Percentiles rank a stretch among this genome's conserved stretches.
Evolutionary conservation across 306 rosid genomes (phyloP).

Genomic region (Canavalia gladiata): DNA sequence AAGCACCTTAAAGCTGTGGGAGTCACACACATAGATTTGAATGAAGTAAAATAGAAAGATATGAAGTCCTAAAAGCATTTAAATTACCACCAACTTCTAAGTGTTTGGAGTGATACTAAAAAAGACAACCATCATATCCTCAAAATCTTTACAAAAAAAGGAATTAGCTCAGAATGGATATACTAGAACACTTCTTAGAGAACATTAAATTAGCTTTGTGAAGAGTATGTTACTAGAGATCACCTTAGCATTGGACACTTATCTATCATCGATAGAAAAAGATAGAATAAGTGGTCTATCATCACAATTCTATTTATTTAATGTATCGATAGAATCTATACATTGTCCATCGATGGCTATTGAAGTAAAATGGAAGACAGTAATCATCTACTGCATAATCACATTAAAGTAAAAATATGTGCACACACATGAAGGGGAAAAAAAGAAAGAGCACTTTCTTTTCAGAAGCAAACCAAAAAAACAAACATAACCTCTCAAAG

Average conservation of each 20-base stretch:
- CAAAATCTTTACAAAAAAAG: conserved; percentile 42
- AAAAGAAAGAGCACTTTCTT: conserved; percentile 26
- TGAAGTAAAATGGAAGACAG: conserved; percentile 26
- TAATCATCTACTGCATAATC: conserved; percentile 33
- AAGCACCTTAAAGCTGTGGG: conserved; percentile 82
- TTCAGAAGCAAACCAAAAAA: conserved; percentile 37
- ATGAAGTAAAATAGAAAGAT: conserved; percentile 47
- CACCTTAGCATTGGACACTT: conserved; percentile 18
- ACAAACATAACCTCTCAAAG: conserved; percentile 21
- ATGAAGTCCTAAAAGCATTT: conserved; percentile 45
- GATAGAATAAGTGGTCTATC: conserved; percentile 26
- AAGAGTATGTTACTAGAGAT: conserved; percentile 42
- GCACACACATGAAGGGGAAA: conserved; percentile 36
- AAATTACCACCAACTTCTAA: conserved; percentile 39
- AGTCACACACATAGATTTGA: conserved; percentile 57
- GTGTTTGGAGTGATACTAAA: conserved; percentile 48
- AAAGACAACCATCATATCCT: conserved; percentile 49
- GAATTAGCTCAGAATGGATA: conserved; percentile 38
- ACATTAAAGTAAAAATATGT: conserved; percentile 12
- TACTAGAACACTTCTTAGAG: conserved; percentile 47
- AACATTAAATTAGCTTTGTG: conserved; percentile 38
- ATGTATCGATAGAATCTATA: conserved; percentile 39
- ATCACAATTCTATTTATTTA: conserved; percentile 29
- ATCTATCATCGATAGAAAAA: conserved; percentile 15
- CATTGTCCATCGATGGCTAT: conserved; percentile 32